phyloP scores from a whole-genome alignment of 306 rosid genomes.

The Rosa persica region DNA sequence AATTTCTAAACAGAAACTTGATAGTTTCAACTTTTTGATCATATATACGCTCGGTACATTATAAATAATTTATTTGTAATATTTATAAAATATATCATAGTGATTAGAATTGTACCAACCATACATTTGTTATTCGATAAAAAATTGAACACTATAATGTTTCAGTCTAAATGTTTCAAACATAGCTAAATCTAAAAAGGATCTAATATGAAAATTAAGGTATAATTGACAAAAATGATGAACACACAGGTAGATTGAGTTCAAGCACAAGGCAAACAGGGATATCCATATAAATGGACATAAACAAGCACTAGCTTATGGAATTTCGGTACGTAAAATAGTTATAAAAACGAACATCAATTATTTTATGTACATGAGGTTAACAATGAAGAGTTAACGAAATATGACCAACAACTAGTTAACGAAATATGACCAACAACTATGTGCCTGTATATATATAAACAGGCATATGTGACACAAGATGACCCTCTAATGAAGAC shows the following conservation, averaged over 20 bases:
- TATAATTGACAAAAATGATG: background rate
- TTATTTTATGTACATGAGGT: background rate
- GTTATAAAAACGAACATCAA: background rate
- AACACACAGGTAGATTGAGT: slow-evolving; percentile 43
- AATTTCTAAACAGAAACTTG: background rate
- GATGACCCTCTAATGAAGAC: slow-evolving; percentile 45
- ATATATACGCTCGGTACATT: background rate
- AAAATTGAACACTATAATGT: too few species aligned
- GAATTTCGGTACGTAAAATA: slow-evolving; percentile 44
- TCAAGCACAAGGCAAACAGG: slow-evolving; percentile 32
- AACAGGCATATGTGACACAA: slow-evolving; percentile 51
- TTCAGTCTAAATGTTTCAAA: too few species aligned
- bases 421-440: background rate
- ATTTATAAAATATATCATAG: background rate
- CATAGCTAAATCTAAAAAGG: too few species aligned
- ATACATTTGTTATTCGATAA: background rate
- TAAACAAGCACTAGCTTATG: slow-evolving; percentile 35
- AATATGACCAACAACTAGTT: background rate
- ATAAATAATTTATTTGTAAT: background rate
- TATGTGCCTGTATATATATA: background rate
- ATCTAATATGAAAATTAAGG: too few species aligned
- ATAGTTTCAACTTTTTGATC: too few species aligned
- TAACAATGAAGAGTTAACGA: background rate
- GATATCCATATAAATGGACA: slow-evolving; percentile 42
- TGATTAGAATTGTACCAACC: background rate